Conservation (phyloP, 495 filamentous ascomycete species). For the Aspergillus homomorphus region DNA sequence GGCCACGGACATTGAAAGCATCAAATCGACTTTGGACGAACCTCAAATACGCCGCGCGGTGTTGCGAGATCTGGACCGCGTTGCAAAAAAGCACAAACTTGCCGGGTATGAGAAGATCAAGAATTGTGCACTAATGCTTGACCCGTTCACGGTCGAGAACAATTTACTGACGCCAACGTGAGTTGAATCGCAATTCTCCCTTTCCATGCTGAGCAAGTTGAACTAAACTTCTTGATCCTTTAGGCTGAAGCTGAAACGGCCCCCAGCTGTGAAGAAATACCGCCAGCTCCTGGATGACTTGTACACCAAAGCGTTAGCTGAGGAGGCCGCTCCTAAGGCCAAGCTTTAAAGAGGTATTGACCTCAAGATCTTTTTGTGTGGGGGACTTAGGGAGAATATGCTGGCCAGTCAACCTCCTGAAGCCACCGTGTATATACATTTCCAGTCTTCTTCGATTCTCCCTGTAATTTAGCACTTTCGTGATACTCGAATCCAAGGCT, state of each 20-base stretch:
- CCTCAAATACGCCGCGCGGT: conserved; percentile 68
- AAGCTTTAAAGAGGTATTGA: conserved; percentile 33
- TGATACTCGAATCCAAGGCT: neutral
- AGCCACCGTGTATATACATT: neutral
- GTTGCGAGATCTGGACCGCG: conserved; percentile 73
- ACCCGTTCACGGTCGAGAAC: conserved; percentile 94
- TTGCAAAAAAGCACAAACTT: conserved; percentile 81
- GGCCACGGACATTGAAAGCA: conserved; percentile 57
- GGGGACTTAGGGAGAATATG: neutral
- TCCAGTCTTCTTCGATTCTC: neutral
- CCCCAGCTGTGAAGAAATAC: conserved; percentile 77
- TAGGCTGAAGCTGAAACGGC: conserved; percentile 92
- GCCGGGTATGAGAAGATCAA: conserved; percentile 83
- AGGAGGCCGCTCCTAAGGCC: conserved; percentile 53
- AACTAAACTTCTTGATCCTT: conserved; percentile 32
- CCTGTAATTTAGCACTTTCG: neutral
- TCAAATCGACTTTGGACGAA: conserved; percentile 65
- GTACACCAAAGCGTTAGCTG: conserved; percentile 67
- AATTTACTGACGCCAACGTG: conserved; percentile 94
- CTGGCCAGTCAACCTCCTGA: neutral
- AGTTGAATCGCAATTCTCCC: conserved; percentile 44
- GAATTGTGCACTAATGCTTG: conserved; percentile 70
- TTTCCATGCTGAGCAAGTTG: conserved; percentile 4
- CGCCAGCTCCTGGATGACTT: conserved; percentile 71
- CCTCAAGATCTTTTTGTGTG: neutral